Evolutionary conservation across 768 basidiomycete species (phyloP).

Genomic region (Boletus subparvulus): DNA sequence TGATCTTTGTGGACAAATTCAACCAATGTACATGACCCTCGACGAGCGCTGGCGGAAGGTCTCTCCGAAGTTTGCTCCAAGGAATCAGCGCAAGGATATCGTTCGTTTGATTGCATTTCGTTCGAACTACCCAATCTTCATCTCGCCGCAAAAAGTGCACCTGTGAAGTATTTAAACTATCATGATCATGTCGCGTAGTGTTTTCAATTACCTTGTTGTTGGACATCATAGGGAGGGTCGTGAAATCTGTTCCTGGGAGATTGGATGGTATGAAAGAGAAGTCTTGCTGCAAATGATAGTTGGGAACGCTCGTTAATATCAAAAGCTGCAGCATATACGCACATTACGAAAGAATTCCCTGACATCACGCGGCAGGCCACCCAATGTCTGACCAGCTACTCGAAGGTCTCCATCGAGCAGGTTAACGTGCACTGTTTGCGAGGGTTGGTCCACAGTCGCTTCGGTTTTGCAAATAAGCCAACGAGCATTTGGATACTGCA

Average conservation of each 20-base stretch:
- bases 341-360: neutral
- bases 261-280: neutral
- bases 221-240: neutral
- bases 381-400: neutral
- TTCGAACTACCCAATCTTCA: neutral
- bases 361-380: too few species aligned
- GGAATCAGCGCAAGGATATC: neutral
- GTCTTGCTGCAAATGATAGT: neutral
- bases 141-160: neutral
- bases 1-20: conserved; percentile 6
- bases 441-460: neutral
- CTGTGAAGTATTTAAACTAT: neutral
- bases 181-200: neutral
- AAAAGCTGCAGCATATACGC: neutral
- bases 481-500: neutral
- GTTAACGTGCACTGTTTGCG: neutral
- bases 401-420: neutral
- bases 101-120: neutral
- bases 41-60: neutral
- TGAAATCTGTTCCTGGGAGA: neutral
- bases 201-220: neutral
- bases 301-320: too few species aligned
- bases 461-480: neutral
- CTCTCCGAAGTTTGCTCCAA: neutral
- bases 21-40: conserved; percentile 26